A percentile compares a stretch with the other conserved stretches of the same genome.
These are phyloP conservation scores for Colletotrichum abscissum DNA, from an alignment of 2,329 filamentous ascomycete species.

Conservation along the genomic window DNA sequence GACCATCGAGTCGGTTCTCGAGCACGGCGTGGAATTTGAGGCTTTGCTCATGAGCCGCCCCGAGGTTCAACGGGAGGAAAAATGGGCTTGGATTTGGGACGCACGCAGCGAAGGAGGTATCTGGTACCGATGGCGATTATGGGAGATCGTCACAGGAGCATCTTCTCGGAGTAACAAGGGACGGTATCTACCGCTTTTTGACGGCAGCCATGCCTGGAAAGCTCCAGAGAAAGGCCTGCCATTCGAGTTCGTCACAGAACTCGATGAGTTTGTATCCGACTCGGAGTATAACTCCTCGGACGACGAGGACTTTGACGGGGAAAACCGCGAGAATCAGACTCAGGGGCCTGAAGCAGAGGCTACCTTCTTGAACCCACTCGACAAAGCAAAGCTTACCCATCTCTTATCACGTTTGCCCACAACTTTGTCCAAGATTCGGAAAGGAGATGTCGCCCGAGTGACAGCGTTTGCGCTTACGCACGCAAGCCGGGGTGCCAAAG, in stretches of 20 bases:
- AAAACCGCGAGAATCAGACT: conserved; percentile 60
- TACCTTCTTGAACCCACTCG: conserved; percentile 82
- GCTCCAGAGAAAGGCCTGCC: conserved; percentile 77
- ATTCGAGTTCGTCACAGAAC: conserved; percentile 81
- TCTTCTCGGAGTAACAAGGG: conserved; percentile 57
- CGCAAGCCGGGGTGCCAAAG: conserved; percentile 84
- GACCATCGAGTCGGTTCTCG: conserved; percentile 82
- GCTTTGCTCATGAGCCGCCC: conserved; percentile 89
- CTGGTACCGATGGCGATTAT: conserved; percentile 94
- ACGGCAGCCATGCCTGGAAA: conserved; percentile 82
- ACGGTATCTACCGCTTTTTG: conserved; percentile 76
- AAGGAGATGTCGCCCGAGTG: conserved; percentile 87
- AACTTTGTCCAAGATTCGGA: conserved; percentile 77
- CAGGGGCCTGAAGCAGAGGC: conserved; percentile 60
- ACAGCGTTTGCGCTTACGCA: conserved; percentile 92
- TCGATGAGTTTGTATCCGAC: conserved; percentile 86
- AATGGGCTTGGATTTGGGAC: conserved; percentile 96
- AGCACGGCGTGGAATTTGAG: conserved; percentile 88
- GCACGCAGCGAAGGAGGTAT: conserved; percentile 81
- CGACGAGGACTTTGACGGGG: conserved; percentile 78
- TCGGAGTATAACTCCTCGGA: conserved; percentile 89
- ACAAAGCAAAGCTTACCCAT: conserved; percentile 86
- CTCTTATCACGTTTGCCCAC: conserved; percentile 86
- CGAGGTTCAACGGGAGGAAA: conserved; percentile 86
- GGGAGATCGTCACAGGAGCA: conserved; percentile 82